Conservation (phyloP, 805 yeast genomes). For the Blastobotrys mokoenaii region DNA sequence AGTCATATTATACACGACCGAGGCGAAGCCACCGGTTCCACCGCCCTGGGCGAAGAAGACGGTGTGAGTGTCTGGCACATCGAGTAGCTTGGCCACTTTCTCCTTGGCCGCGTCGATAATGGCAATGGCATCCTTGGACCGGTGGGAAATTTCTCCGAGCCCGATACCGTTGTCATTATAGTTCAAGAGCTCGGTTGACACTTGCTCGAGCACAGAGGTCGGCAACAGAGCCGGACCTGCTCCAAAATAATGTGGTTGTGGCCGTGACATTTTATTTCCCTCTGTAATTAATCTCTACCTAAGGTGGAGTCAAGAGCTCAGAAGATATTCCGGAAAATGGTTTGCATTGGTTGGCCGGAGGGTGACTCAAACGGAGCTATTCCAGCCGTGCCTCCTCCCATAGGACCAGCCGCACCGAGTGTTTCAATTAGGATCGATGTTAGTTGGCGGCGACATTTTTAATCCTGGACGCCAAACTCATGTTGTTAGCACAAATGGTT, state of each 20-base stretch:
- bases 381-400: too few species aligned
- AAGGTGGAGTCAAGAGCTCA: too few species aligned
- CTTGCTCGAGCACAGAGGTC: constrained; percentile 72
- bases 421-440: too few species aligned
- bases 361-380: too few species aligned
- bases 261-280: neutral
- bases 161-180: constrained; percentile 72
- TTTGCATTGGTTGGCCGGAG: too few species aligned
- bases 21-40: constrained; percentile 92
- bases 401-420: too few species aligned
- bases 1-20: constrained; percentile 71
- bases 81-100: constrained; percentile 53
- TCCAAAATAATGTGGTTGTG: constrained; percentile 55
- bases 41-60: constrained; percentile 97
- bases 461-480: too few species aligned
- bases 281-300: neutral
- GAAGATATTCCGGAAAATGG: too few species aligned
- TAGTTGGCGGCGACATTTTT: too few species aligned
- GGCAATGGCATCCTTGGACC: constrained; percentile 72
- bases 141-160: constrained; percentile 92
- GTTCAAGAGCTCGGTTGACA: constrained; percentile 73
- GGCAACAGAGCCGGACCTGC: constrained; percentile 99
- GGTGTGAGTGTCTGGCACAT: constrained; percentile 87
- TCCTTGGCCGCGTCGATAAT: constrained; percentile 72
- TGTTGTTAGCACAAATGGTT: too few species aligned